Percentiles rank a stretch among this genome's conserved stretches.
Conservation (phyloP, 2,329 filamentous ascomycete genomes). For the Raffaelea deltoideospora region DNA sequence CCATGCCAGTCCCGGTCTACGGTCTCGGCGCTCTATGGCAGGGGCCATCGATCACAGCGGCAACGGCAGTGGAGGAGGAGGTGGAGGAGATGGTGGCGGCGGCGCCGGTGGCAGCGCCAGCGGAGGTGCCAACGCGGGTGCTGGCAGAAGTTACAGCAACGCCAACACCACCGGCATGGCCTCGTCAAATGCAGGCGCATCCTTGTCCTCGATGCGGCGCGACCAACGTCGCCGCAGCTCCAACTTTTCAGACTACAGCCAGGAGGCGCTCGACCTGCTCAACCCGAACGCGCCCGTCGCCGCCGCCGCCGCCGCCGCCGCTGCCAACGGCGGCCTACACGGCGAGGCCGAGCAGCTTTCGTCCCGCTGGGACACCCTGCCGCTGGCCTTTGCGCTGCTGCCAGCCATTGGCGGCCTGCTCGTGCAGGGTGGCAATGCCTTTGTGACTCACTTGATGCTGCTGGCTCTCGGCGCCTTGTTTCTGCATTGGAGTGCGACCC, state of each 20-base stretch:
- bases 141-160: background rate
- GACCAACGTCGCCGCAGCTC: conserved; percentile 33
- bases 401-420: conserved; percentile 75
- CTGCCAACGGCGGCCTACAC: conserved; percentile 7
- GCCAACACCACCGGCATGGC: no score
- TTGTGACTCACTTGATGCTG: conserved; percentile 75
- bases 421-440: conserved; percentile 67
- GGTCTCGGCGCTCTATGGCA: no score
- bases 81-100: no score
- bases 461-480: conserved; percentile 70
- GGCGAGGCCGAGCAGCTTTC: conserved; percentile 34
- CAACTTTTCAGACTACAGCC: conserved; percentile 57
- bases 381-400: conserved; percentile 67
- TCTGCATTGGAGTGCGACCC: conserved; percentile 78
- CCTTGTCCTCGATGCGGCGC: no score
- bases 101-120: no score
- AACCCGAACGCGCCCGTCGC: conserved; percentile 22
- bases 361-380: conserved; percentile 64
- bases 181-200: no score
- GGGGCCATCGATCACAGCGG: no score
- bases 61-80: no score
- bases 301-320: background rate
- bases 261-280: conserved; percentile 58
- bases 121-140: no score
- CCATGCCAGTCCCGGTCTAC: no score